Percentiles rank a stretch among this genome's conserved stretches.
phyloP scores from a whole-genome alignment of 139 green algal genomes.

The Ettlia oleoabundans region DNA sequence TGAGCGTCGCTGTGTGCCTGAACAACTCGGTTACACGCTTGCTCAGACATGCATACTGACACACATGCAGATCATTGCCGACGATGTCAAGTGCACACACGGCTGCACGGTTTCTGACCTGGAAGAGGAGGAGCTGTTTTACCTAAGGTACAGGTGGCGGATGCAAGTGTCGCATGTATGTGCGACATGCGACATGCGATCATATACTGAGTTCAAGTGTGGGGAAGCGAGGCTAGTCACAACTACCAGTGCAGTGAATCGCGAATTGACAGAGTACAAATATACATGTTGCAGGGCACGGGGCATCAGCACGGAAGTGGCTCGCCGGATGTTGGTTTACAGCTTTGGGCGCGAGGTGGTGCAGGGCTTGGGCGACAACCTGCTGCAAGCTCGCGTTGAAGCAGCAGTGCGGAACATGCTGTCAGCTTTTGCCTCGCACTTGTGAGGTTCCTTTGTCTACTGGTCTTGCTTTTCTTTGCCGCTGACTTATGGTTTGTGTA shows the following conservation, averaged over 20 bases:
- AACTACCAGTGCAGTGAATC: too few relatives aligned
- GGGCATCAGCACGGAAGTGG: conserved; percentile 76
- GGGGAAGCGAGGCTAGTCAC: too few relatives aligned
- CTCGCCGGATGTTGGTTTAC: conserved; percentile 85
- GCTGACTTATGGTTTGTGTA: too few relatives aligned
- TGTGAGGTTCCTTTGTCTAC: background rate
- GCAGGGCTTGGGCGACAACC: conserved; percentile 55
- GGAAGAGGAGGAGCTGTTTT: conserved; percentile 98
- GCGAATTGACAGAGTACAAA: too few relatives aligned
- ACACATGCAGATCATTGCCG: conserved; percentile 90
- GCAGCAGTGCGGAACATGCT: conserved; percentile 17
- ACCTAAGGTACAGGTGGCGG: conserved; percentile 95
- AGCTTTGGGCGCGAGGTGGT: conserved; percentile 91
- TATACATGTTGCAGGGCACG: conserved; percentile 63
- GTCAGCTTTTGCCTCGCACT: background rate
- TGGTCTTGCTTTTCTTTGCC: too few relatives aligned
- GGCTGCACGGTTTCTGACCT: conserved; percentile 96
- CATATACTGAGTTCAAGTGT: too few relatives aligned
- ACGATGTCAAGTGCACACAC: conserved; percentile 99
- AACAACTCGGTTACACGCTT: background rate
- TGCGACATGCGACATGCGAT: too few relatives aligned
- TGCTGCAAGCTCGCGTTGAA: conserved; percentile 49
- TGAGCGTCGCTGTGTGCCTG: too few relatives aligned
- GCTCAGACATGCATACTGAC: background rate
- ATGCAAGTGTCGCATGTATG: too few relatives aligned